phyloP scores from a whole-genome alignment of 179 eudicot genomes.

The Silene vulgaris region DNA sequence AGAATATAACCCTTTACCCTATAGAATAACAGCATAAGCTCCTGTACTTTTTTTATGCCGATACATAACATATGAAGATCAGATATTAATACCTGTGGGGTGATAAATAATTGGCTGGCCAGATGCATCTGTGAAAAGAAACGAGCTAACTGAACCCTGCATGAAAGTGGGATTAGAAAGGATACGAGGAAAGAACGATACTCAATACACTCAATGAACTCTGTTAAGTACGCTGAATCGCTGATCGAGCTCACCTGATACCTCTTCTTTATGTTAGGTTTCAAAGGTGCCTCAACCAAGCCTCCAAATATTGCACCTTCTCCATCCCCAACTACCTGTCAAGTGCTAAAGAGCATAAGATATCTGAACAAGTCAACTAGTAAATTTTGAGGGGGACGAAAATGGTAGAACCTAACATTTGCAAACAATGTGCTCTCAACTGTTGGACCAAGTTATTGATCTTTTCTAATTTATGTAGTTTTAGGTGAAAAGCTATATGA shows the following conservation, averaged over 20 bases:
- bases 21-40: not conserved
- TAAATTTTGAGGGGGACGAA: not conserved
- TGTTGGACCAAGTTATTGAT: too few species aligned
- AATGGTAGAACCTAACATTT: not conserved
- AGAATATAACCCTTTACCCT: not conserved
- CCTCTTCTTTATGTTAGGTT: constrained; percentile 51
- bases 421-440: too few species aligned
- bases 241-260: constrained; percentile 58
- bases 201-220: not conserved
- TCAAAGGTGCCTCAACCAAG: constrained; percentile 80
- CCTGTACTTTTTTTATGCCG: not conserved
- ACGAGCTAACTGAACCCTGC: constrained; percentile 79
- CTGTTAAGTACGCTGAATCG: not conserved
- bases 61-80: not conserved
- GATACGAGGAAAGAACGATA: not conserved
- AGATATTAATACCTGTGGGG: constrained; percentile 60
- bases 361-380: not conserved
- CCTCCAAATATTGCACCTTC: constrained; percentile 93
- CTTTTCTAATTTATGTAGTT: too few species aligned
- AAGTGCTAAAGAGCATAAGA: constrained; percentile 8
- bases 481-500: too few species aligned
- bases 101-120: constrained; percentile 61
- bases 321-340: constrained; percentile 85
- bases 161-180: constrained; percentile 12
- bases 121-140: constrained; percentile 65